These are phyloP conservation scores for Vickermania spadyakhi DNA, from an alignment of 208 protist species.

Conservation along the genomic window DNA sequence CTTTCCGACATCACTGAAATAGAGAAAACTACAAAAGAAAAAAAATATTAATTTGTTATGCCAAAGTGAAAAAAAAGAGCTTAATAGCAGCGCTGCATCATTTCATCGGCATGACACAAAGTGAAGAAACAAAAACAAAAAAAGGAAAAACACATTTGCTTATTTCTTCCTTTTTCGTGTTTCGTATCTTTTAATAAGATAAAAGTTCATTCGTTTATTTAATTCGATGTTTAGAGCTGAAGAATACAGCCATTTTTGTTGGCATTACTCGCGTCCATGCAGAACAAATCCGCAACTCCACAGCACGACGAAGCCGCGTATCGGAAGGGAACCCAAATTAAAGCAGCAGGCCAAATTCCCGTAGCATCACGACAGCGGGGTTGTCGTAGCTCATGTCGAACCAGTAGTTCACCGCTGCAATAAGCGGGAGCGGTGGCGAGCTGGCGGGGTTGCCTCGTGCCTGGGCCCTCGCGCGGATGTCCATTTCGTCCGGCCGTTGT, in stretches of 20 bases:
- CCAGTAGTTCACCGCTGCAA: conserved; percentile 91
- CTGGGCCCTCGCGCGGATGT: conserved; percentile 24
- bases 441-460: neutral
- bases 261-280: neutral
- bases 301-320: neutral
- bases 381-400: conserved; percentile 88
- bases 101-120: no score
- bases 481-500: conserved; percentile 65
- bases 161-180: neutral
- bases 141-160: neutral
- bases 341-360: conserved; percentile 73
- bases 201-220: neutral
- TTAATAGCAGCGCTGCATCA: no score
- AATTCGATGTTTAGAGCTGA: neutral
- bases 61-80: neutral
- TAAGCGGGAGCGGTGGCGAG: conserved; percentile 42
- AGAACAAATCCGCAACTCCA: neutral
- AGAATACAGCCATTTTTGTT: neutral
- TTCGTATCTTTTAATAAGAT: neutral
- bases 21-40: neutral
- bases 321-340: no score
- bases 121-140: neutral
- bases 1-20: conserved; percentile 56
- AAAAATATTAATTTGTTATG: conserved; percentile 1
- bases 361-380: conserved; percentile 67